Percentiles rank a stretch among this genome's conserved stretches.
phyloP scores from a whole-genome alignment of 768 basidiomycete species.

The Dacryopinax primogenitus region DNA sequence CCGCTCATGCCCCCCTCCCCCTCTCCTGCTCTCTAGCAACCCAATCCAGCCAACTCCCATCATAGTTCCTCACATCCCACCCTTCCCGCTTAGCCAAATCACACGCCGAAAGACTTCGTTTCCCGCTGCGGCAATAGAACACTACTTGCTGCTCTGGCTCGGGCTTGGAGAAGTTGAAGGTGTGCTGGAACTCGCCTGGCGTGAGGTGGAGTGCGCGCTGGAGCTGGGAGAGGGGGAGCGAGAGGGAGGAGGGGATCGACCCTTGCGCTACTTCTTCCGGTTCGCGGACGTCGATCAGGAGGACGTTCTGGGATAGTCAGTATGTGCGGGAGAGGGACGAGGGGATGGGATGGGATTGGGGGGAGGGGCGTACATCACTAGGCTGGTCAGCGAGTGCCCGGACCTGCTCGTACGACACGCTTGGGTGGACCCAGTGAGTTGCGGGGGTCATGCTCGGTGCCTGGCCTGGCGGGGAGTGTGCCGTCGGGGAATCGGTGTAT shows the following conservation, averaged over 20 bases:
- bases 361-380: conserved; percentile 31
- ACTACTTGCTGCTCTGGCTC: conserved; percentile 56
- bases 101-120: conserved; percentile 64
- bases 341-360: conserved; percentile 13
- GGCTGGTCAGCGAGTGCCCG: conserved; percentile 71
- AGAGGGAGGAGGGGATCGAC: conserved; percentile 83
- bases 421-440: conserved; percentile 49
- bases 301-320: conserved; percentile 39
- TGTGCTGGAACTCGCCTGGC: conserved; percentile 43
- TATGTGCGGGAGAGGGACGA: conserved; percentile 9
- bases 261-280: conserved; percentile 83
- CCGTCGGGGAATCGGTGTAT: too few species aligned
- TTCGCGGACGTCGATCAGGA: conserved; percentile 84
- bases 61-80: conserved; percentile 59
- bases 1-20: conserved; percentile 8
- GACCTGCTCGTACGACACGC: conserved; percentile 65
- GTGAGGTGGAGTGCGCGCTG: conserved; percentile 48
- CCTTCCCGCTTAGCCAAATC: conserved; percentile 74
- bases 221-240: conserved; percentile 73
- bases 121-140: conserved; percentile 86
- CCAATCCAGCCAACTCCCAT: conserved; percentile 86
- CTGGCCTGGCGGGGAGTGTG: too few species aligned
- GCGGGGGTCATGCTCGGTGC: neutral
- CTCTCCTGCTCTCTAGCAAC: conserved; percentile 33
- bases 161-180: conserved; percentile 66